Evolutionary conservation across 179 eudicot species (phyloP).

Genomic region (Amaranthus tricolor): DNA sequence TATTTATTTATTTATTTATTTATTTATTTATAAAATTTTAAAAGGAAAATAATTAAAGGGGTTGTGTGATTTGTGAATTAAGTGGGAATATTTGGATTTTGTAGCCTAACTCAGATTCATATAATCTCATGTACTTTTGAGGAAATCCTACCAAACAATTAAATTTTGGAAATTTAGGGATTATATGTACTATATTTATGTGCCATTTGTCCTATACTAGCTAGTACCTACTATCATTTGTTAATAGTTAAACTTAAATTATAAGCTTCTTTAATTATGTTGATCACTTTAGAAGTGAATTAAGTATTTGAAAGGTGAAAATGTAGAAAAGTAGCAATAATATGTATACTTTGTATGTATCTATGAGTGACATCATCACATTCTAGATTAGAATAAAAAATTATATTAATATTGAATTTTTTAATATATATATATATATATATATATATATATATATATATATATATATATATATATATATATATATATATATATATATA

Average conservation of each 20-base stretch:
- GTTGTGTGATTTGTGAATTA: not conserved
- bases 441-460: too few species aligned
- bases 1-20: not conserved
- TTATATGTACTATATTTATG: slow-evolving; percentile 10
- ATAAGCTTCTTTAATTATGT: not conserved
- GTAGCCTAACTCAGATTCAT: slow-evolving; percentile 15
- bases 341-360: too few species aligned
- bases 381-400: too few species aligned
- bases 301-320: not conserved
- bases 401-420: too few species aligned
- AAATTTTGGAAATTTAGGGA: slow-evolving; percentile 12
- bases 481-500: too few species aligned
- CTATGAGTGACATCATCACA: too few species aligned
- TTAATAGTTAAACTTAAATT: not conserved
- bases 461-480: too few species aligned
- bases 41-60: not conserved
- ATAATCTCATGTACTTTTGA: slow-evolving; percentile 24
- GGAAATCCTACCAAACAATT: slow-evolving; percentile 29
- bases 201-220: slow-evolving; percentile 2
- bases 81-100: slow-evolving; percentile 24
- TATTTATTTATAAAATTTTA: not conserved
- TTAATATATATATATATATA: too few species aligned
- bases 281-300: not conserved
- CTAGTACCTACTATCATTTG: not conserved
- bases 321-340: not conserved